Conservation (phyloP, 1,284 basidiomycete genomes). For the Sphaerobolus stellatus region DNA sequence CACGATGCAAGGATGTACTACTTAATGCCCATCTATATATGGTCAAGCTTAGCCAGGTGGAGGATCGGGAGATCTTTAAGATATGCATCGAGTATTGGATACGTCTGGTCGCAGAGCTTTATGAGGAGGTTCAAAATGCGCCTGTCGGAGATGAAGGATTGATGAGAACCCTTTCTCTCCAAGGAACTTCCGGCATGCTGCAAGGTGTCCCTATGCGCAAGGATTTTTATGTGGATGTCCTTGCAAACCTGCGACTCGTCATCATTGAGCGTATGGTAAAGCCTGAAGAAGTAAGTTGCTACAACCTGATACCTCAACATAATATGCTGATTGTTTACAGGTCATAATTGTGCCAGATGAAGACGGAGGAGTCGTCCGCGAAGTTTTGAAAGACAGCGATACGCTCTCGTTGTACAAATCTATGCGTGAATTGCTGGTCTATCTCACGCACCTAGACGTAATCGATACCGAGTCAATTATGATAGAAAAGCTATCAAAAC, state of each 20-base stretch:
- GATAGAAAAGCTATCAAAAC: slow-evolving; percentile 94
- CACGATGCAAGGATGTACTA: slow-evolving; percentile 89
- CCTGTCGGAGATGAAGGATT: slow-evolving; percentile 93
- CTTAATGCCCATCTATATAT: slow-evolving; percentile 98
- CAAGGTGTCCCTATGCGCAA: slow-evolving; percentile 83
- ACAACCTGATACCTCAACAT: background rate
- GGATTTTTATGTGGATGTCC: slow-evolving; percentile 92
- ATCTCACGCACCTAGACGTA: slow-evolving; percentile 97
- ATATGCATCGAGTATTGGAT: slow-evolving; percentile 99
- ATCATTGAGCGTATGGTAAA: slow-evolving; percentile 99
- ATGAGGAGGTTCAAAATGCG: slow-evolving; percentile 92
- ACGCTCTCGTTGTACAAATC: slow-evolving; percentile 99
- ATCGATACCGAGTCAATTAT: slow-evolving; percentile 95
- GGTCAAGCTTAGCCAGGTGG: slow-evolving; percentile 98
- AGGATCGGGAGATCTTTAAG: slow-evolving; percentile 99
- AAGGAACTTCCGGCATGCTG: slow-evolving; percentile 65
- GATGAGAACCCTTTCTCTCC: slow-evolving; percentile 89
- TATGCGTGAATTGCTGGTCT: slow-evolving; percentile 96
- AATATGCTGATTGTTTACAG: slow-evolving; percentile 39
- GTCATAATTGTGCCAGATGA: slow-evolving; percentile 99
- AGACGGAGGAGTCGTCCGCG: slow-evolving; percentile 98
- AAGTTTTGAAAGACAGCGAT: slow-evolving; percentile 99
- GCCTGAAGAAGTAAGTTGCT: slow-evolving; percentile 84
- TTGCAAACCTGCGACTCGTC: slow-evolving; percentile 92
- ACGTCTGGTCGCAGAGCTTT: slow-evolving; percentile 97